Percentiles rank a stretch among this genome's conserved stretches.
Evolutionary conservation across 805 yeast species (phyloP).

Genomic region (Wickerhamiella brachini): DNA sequence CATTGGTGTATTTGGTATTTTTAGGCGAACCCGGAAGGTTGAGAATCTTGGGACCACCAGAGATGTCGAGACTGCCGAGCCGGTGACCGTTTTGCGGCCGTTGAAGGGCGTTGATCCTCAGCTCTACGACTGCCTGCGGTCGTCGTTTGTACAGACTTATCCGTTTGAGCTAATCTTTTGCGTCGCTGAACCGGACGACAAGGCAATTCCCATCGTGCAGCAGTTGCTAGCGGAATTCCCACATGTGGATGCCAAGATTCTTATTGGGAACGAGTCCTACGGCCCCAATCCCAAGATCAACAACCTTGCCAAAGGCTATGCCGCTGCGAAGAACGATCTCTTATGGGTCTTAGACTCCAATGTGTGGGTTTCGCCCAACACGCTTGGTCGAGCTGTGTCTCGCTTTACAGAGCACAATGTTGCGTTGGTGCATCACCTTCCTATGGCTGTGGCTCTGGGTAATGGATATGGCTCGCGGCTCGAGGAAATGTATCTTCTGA

Average conservation of each 20-base stretch:
- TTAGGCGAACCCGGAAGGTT: neutral
- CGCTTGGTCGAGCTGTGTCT: conserved; percentile 49
- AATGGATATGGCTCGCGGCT: conserved; percentile 46
- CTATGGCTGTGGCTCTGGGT: conserved; percentile 24
- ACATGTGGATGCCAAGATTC: conserved; percentile 40
- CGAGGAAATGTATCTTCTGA: conserved; percentile 74
- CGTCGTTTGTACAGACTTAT: conserved; percentile 56
- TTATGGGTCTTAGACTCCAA: conserved; percentile 81
- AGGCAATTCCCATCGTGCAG: conserved; percentile 46
- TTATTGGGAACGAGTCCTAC: conserved; percentile 37
- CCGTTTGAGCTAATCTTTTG: conserved; percentile 70
- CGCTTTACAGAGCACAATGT: conserved; percentile 31
- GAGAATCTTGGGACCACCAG: neutral
- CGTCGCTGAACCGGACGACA: conserved; percentile 49
- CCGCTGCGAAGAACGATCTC: conserved; percentile 52
- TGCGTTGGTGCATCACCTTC: conserved; percentile 68
- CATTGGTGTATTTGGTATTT: conserved; percentile 2
- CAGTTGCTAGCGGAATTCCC: conserved; percentile 40
- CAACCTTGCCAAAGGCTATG: conserved; percentile 71
- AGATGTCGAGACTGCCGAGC: conserved; percentile 22
- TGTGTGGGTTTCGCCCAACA: conserved; percentile 59
- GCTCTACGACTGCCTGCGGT: conserved; percentile 49
- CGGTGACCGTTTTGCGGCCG: conserved; percentile 71
- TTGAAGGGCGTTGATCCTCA: conserved; percentile 75
- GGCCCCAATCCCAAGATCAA: conserved; percentile 89